These are phyloP conservation scores for Amaranthus hypochondriacus DNA, from an alignment of 148 eudicot genomes.

Conservation along the genomic window DNA sequence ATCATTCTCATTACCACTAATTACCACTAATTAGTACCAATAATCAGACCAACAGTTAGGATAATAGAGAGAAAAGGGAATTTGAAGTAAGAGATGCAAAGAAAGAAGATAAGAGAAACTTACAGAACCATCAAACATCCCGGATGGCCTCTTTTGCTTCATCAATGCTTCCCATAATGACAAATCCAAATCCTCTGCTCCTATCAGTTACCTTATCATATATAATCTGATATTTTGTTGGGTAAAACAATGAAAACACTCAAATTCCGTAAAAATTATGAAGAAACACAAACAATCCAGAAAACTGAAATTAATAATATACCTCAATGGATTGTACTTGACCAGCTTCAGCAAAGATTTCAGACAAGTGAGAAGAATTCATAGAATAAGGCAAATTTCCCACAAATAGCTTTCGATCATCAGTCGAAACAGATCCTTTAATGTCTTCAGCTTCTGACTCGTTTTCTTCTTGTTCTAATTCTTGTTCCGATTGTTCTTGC, in stretches of 20 bases:
- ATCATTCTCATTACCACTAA: neutral
- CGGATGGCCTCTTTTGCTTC: conserved; percentile 76
- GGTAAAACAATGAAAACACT: neutral
- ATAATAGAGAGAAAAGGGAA: too few species aligned
- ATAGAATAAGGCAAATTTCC: conserved; percentile 77
- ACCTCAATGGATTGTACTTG: conserved; percentile 63
- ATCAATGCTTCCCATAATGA: conserved; percentile 66
- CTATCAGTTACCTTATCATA: conserved; percentile 84
- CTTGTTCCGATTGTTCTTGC: conserved; percentile 11
- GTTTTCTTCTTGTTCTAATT: neutral
- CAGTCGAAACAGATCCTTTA: conserved; percentile 27
- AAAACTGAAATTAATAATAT: neutral
- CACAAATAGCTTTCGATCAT: conserved; percentile 60
- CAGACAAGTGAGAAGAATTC: conserved; percentile 53
- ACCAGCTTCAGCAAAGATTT: conserved; percentile 67
- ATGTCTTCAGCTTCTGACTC: conserved; percentile 18
- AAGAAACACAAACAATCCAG: neutral
- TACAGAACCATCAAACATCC: conserved; percentile 80
- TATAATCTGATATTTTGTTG: conserved; percentile 47
- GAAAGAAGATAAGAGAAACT: conserved; percentile 27
- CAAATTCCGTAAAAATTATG: neutral
- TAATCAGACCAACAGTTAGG: neutral
- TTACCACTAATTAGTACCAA: too few species aligned
- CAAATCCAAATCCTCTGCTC: conserved; percentile 90
- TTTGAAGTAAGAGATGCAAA: too few species aligned